A percentile compares a stretch with the other conserved stretches of the same genome.
phyloP scores from a whole-genome alignment of 1,139 yeast species.

The Citeromyces hawaiiensis region DNA sequence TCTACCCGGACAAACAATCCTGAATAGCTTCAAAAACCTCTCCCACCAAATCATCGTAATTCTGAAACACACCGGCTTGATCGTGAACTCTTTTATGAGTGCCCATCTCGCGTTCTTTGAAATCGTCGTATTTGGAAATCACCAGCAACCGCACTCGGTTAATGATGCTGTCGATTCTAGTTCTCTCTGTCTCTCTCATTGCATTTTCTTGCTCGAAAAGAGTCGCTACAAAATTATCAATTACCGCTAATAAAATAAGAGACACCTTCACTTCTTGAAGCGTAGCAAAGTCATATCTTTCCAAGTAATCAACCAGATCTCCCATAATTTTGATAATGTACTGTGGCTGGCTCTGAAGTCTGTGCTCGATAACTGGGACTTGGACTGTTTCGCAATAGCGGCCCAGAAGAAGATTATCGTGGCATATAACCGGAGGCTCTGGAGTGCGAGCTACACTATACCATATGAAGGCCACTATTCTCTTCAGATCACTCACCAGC shows the following conservation, averaged over 20 bases:
- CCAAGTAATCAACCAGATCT: constrained; percentile 50
- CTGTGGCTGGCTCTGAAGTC: constrained; percentile 39
- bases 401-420: constrained; percentile 14
- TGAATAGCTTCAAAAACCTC: constrained; percentile 17
- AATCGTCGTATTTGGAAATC: constrained; percentile 14
- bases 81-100: constrained; percentile 4
- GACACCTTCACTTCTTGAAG: constrained; percentile 11
- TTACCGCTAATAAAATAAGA: constrained; percentile 10
- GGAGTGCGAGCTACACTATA: constrained; percentile 24
- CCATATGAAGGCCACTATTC: constrained; percentile 44
- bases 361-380: not conserved
- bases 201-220: constrained; percentile 13
- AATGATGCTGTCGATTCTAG: constrained; percentile 16
- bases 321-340: constrained; percentile 51
- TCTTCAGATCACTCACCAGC: constrained; percentile 30
- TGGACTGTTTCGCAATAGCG: constrained; percentile 4
- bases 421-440: constrained; percentile 18
- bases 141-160: constrained; percentile 14
- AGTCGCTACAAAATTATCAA: constrained; percentile 15
- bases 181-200: constrained; percentile 16
- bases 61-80: constrained; percentile 4
- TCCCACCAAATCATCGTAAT: constrained; percentile 14
- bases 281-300: constrained; percentile 23
- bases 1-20: not conserved
- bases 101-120: constrained; percentile 6